Evolutionary conservation across 2,329 filamentous ascomycete species (phyloP), one percentile per base, ranked within the genome.

Genomic region (Penicillium griseofulvum): DNA sequence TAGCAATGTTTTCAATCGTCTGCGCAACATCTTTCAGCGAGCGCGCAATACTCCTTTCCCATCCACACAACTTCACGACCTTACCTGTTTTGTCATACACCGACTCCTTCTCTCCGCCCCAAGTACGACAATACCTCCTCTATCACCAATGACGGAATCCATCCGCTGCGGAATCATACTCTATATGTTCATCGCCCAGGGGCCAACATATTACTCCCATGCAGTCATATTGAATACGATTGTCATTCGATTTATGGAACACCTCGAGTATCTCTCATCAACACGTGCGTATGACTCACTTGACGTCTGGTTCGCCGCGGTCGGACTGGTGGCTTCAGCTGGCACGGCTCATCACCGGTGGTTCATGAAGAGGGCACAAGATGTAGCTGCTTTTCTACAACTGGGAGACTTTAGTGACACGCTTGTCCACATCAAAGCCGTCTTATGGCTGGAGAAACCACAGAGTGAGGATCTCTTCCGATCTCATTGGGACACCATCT

Each of bases 191-290:
- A 74, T 75, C 38, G 70, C 80, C 0, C 82, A 84, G 11, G 82
- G 81, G 0, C 77, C 81, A 28, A 82, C 81, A 9, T 84, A 84
- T 60, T 84, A 81, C 57, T 79, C 81, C 1, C 81, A 84, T 56
- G 72, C 68, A 0, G 71, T 69, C 10, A 69, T 82, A 11, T 55
- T 73, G 4, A 70, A 72, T 43, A 66, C 58, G 0, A 67, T 79
- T 1, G 58, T 77, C 12, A 28, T 54, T 2, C 68, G 62, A 19
- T 65, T 80, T 14, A 68, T 64, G 22, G 29, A 54, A 1, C 57
- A 73, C 26, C 65, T 80, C 5, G 56, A 65, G 12, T 11, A 47
- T 31, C 38, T 67, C 8, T 54, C 63, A 24, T 45, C 36, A 24
- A 56, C 28, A 6, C 17, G 49, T 3, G 22, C 57, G 0, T 49